Conservation (phyloP, 805 yeast genomes). For the Zygosaccharomyces bailii region DNA sequence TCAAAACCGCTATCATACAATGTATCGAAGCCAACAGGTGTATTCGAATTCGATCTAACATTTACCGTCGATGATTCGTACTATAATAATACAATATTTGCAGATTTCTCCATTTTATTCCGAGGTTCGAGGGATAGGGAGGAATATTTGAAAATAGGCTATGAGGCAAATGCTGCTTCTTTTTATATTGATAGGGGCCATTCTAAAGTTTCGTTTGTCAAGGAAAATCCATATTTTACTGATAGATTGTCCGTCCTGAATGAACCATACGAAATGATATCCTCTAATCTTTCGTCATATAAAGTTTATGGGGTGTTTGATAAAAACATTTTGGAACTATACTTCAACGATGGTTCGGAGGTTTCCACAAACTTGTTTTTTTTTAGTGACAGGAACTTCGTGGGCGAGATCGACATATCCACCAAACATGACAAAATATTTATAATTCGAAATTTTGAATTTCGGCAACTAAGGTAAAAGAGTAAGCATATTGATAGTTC, state of each 20-base stretch:
- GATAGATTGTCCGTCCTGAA: slow-evolving; percentile 20
- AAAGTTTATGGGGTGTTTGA: slow-evolving; percentile 34
- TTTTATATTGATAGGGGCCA: slow-evolving; percentile 32
- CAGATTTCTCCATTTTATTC: slow-evolving; percentile 22
- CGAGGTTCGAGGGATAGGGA: slow-evolving; percentile 16
- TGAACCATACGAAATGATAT: too few species aligned
- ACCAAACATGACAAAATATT: too few species aligned
- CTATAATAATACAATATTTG: slow-evolving; percentile 11
- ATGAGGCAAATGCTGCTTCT: slow-evolving; percentile 24
- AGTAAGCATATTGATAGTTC: too few species aligned
- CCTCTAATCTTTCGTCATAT: slow-evolving; percentile 19
- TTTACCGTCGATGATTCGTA: slow-evolving; percentile 21
- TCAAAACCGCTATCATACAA: slow-evolving; percentile 5
- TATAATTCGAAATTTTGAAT: too few species aligned
- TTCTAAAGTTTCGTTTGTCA: slow-evolving; percentile 22
- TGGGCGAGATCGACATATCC: too few species aligned
- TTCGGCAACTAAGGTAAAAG: too few species aligned
- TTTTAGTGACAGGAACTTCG: slow-evolving; percentile 21
- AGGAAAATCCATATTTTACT: slow-evolving; percentile 28
- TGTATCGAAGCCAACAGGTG: slow-evolving; percentile 20
- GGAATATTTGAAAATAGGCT: slow-evolving; percentile 29
- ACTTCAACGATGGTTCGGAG: slow-evolving; percentile 32
- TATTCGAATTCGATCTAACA: slow-evolving; percentile 27
- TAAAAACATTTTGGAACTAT: slow-evolving; percentile 32
- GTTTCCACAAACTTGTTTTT: slow-evolving; percentile 34